phyloP scores from a whole-genome alignment of 2,329 filamentous ascomycete genomes.

The Xylariaceae sp. region DNA sequence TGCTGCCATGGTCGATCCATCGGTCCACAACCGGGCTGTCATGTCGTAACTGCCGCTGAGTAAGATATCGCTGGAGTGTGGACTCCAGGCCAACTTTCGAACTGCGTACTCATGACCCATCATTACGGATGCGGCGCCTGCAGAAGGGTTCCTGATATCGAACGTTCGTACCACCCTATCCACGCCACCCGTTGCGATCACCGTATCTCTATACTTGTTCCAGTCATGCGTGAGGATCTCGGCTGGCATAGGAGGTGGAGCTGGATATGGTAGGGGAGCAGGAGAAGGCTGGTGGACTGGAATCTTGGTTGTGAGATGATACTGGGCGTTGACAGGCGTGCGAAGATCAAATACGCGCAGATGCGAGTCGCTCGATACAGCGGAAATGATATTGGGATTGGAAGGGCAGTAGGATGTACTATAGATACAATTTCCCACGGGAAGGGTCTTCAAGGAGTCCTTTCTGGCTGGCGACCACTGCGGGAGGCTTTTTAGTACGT shows the following conservation, averaged over 20 bases:
- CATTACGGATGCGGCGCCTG: conserved; percentile 73
- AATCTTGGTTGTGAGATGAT: conserved; percentile 82
- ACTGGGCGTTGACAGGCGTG: conserved; percentile 80
- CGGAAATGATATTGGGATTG: conserved; percentile 81
- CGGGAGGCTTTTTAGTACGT: not conserved
- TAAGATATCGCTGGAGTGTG: conserved; percentile 86
- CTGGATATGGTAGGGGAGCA: conserved; percentile 39
- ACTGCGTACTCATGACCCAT: conserved; percentile 91
- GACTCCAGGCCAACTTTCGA: conserved; percentile 84
- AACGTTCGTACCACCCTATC: conserved; percentile 87
- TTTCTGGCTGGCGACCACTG: conserved; percentile 82
- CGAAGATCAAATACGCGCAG: conserved; percentile 90
- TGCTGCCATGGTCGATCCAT: conserved; percentile 56
- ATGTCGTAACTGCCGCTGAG: conserved; percentile 96
- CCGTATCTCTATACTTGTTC: conserved; percentile 92
- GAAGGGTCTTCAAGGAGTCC: conserved; percentile 79
- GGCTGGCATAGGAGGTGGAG: conserved; percentile 58
- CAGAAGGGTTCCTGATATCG: conserved; percentile 77
- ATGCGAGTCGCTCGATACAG: conserved; percentile 86
- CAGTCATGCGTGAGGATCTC: conserved; percentile 96
- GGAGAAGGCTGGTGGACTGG: conserved; percentile 75
- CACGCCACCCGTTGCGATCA: conserved; percentile 87
- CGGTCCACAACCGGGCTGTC: conserved; percentile 93
- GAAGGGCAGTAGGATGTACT: conserved; percentile 89
- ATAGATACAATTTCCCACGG: conserved; percentile 93